These are phyloP conservation scores for Corynespora cassiicola DNA, from an alignment of 2,329 filamentous ascomycete genomes.

Conservation along the genomic window DNA sequence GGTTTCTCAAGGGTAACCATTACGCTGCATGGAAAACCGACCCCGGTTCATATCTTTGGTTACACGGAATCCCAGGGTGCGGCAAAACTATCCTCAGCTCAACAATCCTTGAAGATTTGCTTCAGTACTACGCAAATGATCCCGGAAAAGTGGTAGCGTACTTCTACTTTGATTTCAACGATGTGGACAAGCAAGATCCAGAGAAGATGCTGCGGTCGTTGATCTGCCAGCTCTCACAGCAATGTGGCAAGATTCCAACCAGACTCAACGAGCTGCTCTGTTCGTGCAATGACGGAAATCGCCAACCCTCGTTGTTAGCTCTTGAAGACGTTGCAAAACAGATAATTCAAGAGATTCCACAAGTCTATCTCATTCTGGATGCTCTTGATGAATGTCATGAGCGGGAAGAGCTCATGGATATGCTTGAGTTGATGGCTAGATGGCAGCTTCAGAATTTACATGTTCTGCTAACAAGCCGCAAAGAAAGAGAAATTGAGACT, in stretches of 20 bases:
- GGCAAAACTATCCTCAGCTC: conserved; percentile 22
- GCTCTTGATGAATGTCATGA: conserved; percentile 20
- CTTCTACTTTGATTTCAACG: conserved; percentile 38
- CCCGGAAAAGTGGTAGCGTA: conserved; percentile 12
- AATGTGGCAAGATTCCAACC: conserved; percentile 9
- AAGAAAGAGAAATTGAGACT: conserved; percentile 18
- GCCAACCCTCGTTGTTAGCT: conserved; percentile 16
- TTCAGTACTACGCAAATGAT: conserved; percentile 11
- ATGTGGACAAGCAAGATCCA: conserved; percentile 36
- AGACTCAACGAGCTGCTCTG: conserved; percentile 23
- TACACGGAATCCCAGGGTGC: conserved; percentile 16
- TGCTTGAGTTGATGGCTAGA: conserved; percentile 5
- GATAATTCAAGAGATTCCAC: conserved; percentile 26
- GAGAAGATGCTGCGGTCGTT: conserved; percentile 43
- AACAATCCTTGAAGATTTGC: conserved; percentile 18
- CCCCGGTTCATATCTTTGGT: conserved; percentile 10
- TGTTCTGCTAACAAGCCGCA: conserved; percentile 20
- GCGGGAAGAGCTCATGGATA: conserved; percentile 8
- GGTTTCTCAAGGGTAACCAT: conserved; percentile 15
- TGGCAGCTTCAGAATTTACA: conserved; percentile 16
- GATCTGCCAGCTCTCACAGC: conserved; percentile 35
- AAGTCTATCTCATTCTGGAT: conserved; percentile 12
- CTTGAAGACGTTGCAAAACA: conserved; percentile 17
- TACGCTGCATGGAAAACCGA: conserved; percentile 11
- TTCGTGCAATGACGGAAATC: conserved; percentile 15